Percentiles rank a stretch among this genome's conserved stretches.
phyloP scores from a whole-genome alignment of 352 stramenopile species.

The Globisporangium mamillatum region DNA sequence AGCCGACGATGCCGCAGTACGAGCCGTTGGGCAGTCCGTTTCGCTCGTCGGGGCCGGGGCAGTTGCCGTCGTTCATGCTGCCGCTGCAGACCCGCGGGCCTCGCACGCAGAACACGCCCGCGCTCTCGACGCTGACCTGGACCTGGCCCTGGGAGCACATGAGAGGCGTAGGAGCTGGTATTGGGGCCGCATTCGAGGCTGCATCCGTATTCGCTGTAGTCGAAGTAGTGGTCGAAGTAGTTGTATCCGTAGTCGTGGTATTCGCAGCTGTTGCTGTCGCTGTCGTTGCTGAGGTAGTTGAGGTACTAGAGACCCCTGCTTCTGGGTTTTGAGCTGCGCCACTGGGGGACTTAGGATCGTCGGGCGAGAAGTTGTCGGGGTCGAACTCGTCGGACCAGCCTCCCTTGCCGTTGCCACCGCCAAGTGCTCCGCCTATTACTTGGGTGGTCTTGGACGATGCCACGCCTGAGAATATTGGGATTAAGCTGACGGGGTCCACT shows the following conservation, averaged over 20 bases:
- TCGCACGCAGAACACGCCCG: slow-evolving; percentile 13
- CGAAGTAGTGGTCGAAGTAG: neutral
- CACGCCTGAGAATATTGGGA: neutral
- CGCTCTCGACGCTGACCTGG: slow-evolving; percentile 16
- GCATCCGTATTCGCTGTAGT: neutral
- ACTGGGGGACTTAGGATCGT: neutral
- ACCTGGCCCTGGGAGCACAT: neutral
- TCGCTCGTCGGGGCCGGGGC: slow-evolving; percentile 1
- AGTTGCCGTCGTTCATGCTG: slow-evolving; percentile 4
- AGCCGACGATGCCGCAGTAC: slow-evolving; percentile 9
- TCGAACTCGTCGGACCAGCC: neutral
- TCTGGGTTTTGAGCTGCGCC: neutral
- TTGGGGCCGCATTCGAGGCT: neutral
- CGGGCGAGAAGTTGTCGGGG: slow-evolving; percentile 5
- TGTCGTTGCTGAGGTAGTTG: neutral
- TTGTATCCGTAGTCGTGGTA: neutral
- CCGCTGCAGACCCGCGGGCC: slow-evolving; percentile 10
- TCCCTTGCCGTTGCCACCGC: neutral
- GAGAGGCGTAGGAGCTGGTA: neutral
- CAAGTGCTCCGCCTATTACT: neutral
- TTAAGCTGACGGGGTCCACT: neutral
- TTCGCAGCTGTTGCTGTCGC: neutral
- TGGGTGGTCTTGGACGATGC: neutral
- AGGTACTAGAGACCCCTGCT: neutral
- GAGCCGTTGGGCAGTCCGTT: neutral